Base-by-base conservation (phyloP, 768 basidiomycete genomes). In the Phanerochaete sordida region DNA sequence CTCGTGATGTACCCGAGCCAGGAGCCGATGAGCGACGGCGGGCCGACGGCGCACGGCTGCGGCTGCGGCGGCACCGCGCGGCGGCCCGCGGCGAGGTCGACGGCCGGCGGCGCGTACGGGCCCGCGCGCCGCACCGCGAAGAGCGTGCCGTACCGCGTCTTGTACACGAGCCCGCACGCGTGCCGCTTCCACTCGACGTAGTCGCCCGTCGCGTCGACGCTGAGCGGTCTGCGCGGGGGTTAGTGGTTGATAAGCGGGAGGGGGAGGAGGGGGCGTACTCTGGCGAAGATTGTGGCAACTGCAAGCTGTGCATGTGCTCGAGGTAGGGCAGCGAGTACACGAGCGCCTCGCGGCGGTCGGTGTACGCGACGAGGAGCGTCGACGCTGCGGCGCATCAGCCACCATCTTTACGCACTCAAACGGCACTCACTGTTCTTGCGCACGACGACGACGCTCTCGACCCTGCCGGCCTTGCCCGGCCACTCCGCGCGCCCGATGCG, bases 401-500 rank as follows among this genome's bases (percentile, higher is more conserved):
- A 57, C 48, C 12, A 39, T 16, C 49, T 50, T 2, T 21, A 26
- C 23, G 55, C 19, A 16, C 11, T 9, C 19, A 16, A 4, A 43
- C 39, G 28, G 1, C 23, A 62, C 82, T 59, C 66, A 89, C 91
- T 84, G 65, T 84, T 78, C 65, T 81, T 82, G 56, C 84, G 82
- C 3, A 93, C 76, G 16, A 89, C 76, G 49, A 85, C 80, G 7
- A 77, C 78, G 43, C 73, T 71, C 27, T 80, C 73, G 12, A 86
- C 80, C 7, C 70, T 70, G 9, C 86, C 87, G 15, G 70, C 66
- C 65, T 84, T 85, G 45, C 66, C 70, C 21, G 76, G 75, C 84
- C 90, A 86, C 21, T 93, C 89, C 1, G 77, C 80, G 69, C 84
- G 90, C 3, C 80, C 84, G 21, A 92, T 71, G 47, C 82, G 77